Base-by-base conservation (phyloP, 1,284 basidiomycete genomes). In the Tylopilus orsonianus region DNA sequence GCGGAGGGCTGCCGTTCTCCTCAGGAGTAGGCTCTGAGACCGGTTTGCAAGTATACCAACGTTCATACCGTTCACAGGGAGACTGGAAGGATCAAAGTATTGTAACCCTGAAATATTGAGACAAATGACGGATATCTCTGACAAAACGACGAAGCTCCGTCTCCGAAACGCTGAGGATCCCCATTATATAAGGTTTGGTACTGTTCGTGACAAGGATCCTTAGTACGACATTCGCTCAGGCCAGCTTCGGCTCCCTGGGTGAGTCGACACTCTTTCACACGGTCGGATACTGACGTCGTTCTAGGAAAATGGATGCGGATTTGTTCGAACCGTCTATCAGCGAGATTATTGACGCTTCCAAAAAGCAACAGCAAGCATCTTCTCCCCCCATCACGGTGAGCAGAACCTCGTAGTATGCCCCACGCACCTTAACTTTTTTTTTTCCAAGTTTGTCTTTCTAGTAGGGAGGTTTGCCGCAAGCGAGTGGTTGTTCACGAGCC, bases 181-280 rank as follows among this genome's bases (percentile, higher is more conserved):
- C 6, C 68, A 67, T 5, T 75, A 66, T 48, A 69, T 77, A 42
- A 71, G 67, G 51, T 74, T 77, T 16, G 75, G 74, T 5, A 60
- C 66, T 4, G 60, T 67, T 42, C 60, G 49, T 27, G 69, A 72
- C 47, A 67, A 61, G 22, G 75, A 75, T 40, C 52, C 53, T 2
- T 44, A 48, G 1, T 61, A 65, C 30, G 65, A 69, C 18, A 77
- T 77, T 44, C 64, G 65, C 29, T 68, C 62, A n/a, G 75, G 75
- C 5, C 71, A 72, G 32, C 56, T 75, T 19, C 66, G 65, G 45
- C 51, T 75, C 0, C 50, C 64, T 5, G 72, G 73, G 75, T 74
- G 68, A 14, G 32, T 56, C 2, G 67, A 71, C 8, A n/a, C n/a
- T n/a, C n/a, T n/a, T n/a, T n/a, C n/a, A n/a, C n/a, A n/a, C n/a